Percentiles rank a stretch among this genome's conserved stretches.
Conservation (phyloP, 1,284 basidiomycete species). For the Megacollybia platyphylla region DNA sequence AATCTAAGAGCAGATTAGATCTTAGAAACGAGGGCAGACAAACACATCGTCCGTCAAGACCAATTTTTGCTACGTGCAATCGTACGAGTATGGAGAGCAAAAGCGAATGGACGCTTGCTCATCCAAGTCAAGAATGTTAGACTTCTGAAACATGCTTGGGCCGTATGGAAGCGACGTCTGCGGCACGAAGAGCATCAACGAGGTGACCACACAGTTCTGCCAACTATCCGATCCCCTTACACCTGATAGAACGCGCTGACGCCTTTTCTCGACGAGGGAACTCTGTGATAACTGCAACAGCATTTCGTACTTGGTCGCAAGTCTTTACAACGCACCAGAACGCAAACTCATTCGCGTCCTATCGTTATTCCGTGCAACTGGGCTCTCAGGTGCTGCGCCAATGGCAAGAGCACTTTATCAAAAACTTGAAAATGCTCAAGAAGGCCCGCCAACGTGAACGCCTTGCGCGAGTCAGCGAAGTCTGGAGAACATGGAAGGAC, state of each 20-base stretch:
- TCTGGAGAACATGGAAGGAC: conserved; percentile 39
- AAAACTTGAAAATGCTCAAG: conserved; percentile 35
- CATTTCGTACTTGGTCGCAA: conserved; percentile 39
- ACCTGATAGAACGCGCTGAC: conserved; percentile 34
- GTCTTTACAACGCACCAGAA: conserved; percentile 35
- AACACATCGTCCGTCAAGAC: conserved; percentile 49
- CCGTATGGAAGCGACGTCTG: conserved; percentile 40
- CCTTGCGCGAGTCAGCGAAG: conserved; percentile 36
- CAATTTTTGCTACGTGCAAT: conserved; percentile 51
- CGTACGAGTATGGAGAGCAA: conserved; percentile 61
- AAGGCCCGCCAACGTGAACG: conserved; percentile 47
- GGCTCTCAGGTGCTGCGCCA: conserved; percentile 32
- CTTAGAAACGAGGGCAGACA: conserved; percentile 40
- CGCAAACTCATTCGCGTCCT: conserved; percentile 34
- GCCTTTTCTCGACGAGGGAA: conserved; percentile 34
- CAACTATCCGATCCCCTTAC: neutral
- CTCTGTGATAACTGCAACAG: conserved; percentile 22
- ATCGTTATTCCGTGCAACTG: conserved; percentile 31
- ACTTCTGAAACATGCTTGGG: conserved; percentile 32
- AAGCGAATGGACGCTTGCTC: conserved; percentile 51
- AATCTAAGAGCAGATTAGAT: neutral
- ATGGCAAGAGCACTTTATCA: conserved; percentile 49
- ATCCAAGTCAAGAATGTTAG: conserved; percentile 38
- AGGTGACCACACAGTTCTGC: conserved; percentile 31
- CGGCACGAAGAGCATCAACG: conserved; percentile 15